Evolutionary conservation across 225 moss, liverwort and hornwort genomes (phyloP), one percentile per base, ranked within the genome.

Genomic region (Pleurozium schreberi): DNA sequence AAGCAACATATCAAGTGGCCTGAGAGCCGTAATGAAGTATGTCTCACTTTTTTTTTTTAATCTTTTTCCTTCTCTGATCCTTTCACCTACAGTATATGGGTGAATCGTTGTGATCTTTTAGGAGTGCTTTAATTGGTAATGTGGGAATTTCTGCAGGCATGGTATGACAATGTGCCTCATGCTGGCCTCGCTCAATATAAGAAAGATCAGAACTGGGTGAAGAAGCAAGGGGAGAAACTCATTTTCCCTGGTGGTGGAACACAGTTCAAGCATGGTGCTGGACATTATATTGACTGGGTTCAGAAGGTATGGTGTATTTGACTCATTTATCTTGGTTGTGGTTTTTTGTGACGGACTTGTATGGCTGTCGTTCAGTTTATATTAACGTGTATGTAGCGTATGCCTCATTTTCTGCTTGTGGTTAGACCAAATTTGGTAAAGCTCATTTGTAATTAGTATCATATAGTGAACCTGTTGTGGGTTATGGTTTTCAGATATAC

Each of bases 201-300:
- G 90, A 90, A 90, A 84, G 92, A 94, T 40, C 93, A 94, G 82
- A 94, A 94, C 83, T 93, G 93, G 93, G 91, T 94, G 69, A 94
- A 94, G 92, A 92, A 91, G 92, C 73, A 69, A 14, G 91, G 90
- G 61, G 90, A 93, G 57, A 93, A 92, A 85, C 93, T 92, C 43
- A 68, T 74, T 62, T 94, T 93, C 71, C 91, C 92, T 66, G 92
- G 94, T 80, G 93, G 93, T 91, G 93, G 94, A 81, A 94, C 94
- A 12, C 93, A 94, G 62, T 94, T 91, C 68, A 94, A 90, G 89
- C 88, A 92, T 77, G 93, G 93, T 80, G 94, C 91, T 59, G 91
- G 91, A 71, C 94, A 94, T 63, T 94, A 94, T 58, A 94, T 94
- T 52, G 89, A 91, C 53, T 93, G 91, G 88, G 88, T 94, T 58